phyloP scores from a whole-genome alignment of 495 filamentous ascomycete genomes.

The Cryomyces minteri region DNA sequence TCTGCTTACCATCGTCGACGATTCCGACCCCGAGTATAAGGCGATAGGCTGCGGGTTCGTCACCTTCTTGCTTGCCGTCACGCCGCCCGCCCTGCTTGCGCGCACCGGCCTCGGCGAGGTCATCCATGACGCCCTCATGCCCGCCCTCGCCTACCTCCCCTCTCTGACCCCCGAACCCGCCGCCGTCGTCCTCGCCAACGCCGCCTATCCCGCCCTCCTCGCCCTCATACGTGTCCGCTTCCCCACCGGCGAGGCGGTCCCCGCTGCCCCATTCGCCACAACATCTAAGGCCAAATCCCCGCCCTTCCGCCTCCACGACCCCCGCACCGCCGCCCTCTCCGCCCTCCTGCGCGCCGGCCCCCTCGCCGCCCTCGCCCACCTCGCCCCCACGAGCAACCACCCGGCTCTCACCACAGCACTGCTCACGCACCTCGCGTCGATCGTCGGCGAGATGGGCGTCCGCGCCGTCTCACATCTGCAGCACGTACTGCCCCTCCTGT shows the following conservation, averaged over 20 bases:
- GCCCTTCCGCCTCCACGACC: conserved; percentile 10
- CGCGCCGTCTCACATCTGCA: conserved; percentile 58
- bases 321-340: too few relatives aligned
- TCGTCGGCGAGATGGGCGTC: conserved; percentile 46
- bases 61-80: conserved; percentile 31
- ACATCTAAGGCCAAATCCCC: too few relatives aligned
- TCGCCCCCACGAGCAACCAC: conserved; percentile 16
- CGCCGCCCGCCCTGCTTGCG: conserved; percentile 34
- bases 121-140: conserved; percentile 64
- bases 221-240: too few relatives aligned
- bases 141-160: conserved; percentile 56
- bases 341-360: too few relatives aligned
- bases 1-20: conserved; percentile 63
- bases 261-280: too few relatives aligned
- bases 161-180: conserved; percentile 53
- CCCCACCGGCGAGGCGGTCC: too few relatives aligned
- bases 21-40: conserved; percentile 36
- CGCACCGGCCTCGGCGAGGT: conserved; percentile 62
- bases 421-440: conserved; percentile 29
- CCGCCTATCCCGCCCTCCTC: conserved; percentile 17
- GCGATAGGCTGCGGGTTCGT: conserved; percentile 42
- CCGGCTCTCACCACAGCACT: conserved; percentile 31
- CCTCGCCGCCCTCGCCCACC: conserved; percentile 27
- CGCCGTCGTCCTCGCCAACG: conserved; percentile 37
- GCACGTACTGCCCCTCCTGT: conserved; percentile 50